Base-by-base conservation (phyloP, 805 yeast genomes). In the Myxozyma geophila region DNA sequence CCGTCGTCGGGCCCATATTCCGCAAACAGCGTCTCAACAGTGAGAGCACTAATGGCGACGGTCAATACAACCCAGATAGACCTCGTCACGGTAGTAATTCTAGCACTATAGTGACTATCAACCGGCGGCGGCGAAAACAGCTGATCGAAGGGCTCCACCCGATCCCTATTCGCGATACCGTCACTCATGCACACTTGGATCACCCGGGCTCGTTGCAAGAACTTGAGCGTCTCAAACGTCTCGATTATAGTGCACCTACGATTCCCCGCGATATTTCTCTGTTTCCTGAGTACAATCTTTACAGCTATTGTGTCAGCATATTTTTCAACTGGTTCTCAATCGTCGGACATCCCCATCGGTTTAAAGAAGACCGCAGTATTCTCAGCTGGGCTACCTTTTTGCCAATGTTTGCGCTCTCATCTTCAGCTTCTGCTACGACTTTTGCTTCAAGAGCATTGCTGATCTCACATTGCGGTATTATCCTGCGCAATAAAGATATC, bases 271-370 rank as follows among this genome's bases (percentile, higher is more conserved):
- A 53, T 2, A 39, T 58, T n/a, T n/a, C 46, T 5, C 36, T 54
- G 1, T 62, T 58, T 48, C 66, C 66, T 35, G 66, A 62, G 23
- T 62, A 58, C 23, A 59, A 62, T 35, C 48, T 58, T 3, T 62
- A 58, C 59, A 53, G 35, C 36, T 54, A 62, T 50, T 62, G 62
- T 43, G 36, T 62, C 33, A 36, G 23, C 40, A 15, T 60, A 7
- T 60, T 37, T 19, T 13, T 60, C 33, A 33, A 46, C 23, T 43
- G 50, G 50, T 39, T 60, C 21, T 35, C 58, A 7, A 8, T 13
- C 1, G 19, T 10, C 41, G 37, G 49, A 5, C 41, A 39, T 49
- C 53, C 47, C 13, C 44, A 7, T 35, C 50, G 54, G 28, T 50
- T 50, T 37, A 9, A n/a, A 17, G 52, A 23, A 8, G 62, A 58